Percentiles rank a stretch among this genome's conserved stretches.
phyloP scores from a whole-genome alignment of 2,329 filamentous ascomycete genomes.

The Diatrype stigma region DNA sequence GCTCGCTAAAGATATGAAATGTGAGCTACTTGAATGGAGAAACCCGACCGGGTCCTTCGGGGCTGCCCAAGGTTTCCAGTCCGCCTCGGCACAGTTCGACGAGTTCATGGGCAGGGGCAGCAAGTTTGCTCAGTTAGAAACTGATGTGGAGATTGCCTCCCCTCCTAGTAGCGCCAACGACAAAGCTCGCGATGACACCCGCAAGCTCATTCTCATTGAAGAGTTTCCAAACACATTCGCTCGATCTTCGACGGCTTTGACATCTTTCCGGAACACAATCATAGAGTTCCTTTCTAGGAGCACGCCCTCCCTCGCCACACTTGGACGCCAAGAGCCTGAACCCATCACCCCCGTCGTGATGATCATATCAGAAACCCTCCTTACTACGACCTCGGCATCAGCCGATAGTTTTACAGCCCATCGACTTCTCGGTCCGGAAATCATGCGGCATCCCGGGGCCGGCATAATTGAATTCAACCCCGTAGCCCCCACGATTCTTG shows the following conservation, averaged over 20 bases:
- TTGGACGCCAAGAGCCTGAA: slow-evolving; percentile 35
- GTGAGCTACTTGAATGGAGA: slow-evolving; percentile 83
- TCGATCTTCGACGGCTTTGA: slow-evolving; percentile 58
- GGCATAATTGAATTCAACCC: slow-evolving; percentile 88
- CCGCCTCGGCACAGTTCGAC: slow-evolving; percentile 77
- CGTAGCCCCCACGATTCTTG: slow-evolving; percentile 79
- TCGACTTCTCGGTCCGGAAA: slow-evolving; percentile 79
- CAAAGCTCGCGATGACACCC: slow-evolving; percentile 19
- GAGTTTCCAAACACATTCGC: slow-evolving; percentile 77
- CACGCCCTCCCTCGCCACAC: slow-evolving; percentile 51
- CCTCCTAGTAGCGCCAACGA: slow-evolving; percentile 4
- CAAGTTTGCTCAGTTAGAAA: slow-evolving; percentile 70
- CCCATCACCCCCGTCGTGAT: slow-evolving; percentile 72
- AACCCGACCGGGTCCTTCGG: slow-evolving; percentile 66
- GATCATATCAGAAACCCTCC: slow-evolving; percentile 84
- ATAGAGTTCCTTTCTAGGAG: slow-evolving; percentile 69
- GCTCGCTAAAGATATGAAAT: slow-evolving; percentile 71
- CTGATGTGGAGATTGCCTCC: slow-evolving; percentile 21
- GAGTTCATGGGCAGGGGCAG: slow-evolving; percentile 83
- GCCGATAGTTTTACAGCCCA: slow-evolving; percentile 92
- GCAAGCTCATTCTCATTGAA: slow-evolving; percentile 68
- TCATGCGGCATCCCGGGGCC: slow-evolving; percentile 75
- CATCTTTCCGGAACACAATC: slow-evolving; percentile 71
- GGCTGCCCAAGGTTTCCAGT: slow-evolving; percentile 59
- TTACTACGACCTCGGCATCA: slow-evolving; percentile 79